phyloP scores from a whole-genome alignment of 257 asterid genomes.

The Cordia subcordata region DNA sequence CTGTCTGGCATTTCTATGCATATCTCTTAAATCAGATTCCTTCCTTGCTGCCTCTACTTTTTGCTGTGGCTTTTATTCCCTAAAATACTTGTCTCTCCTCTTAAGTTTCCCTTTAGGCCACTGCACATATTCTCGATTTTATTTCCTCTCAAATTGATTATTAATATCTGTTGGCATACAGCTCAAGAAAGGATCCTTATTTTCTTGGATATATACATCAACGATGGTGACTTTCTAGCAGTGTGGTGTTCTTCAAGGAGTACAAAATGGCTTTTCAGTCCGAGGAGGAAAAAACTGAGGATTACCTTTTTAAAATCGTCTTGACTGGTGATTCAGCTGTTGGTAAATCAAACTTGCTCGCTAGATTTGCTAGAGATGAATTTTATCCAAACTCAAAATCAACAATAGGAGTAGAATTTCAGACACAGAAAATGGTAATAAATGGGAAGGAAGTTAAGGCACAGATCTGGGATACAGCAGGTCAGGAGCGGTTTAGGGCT shows the following conservation, averaged over 20 bases:
- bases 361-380: constrained; percentile 93
- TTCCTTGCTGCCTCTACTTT: constrained; percentile 19
- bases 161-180: constrained; percentile 5
- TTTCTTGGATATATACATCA: constrained; percentile 10
- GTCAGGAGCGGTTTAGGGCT: constrained; percentile 97
- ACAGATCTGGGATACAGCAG: constrained; percentile 98
- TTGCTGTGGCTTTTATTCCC: constrained; percentile 21
- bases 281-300: constrained; percentile 65
- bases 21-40: constrained; percentile 27
- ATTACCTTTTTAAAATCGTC: constrained; percentile 82
- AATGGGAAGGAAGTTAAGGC: constrained; percentile 92
- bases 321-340: constrained; percentile 91
- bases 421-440: constrained; percentile 84
- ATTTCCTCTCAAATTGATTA: constrained; percentile 2
- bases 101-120: constrained; percentile 29
- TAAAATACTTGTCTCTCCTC: constrained; percentile 28
- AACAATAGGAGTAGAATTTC: constrained; percentile 95
- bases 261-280: constrained; percentile 54
- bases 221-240: constrained; percentile 33
- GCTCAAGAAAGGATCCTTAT: constrained; percentile 9
- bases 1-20: constrained; percentile 8
- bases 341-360: constrained; percentile 93
- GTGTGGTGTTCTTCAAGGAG: constrained; percentile 17
- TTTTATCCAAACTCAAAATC: constrained; percentile 89
- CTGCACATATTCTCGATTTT: constrained; percentile 8